These are phyloP conservation scores for Pisolithus microcarpus DNA, from an alignment of 768 basidiomycete genomes.

Conservation along the genomic window DNA sequence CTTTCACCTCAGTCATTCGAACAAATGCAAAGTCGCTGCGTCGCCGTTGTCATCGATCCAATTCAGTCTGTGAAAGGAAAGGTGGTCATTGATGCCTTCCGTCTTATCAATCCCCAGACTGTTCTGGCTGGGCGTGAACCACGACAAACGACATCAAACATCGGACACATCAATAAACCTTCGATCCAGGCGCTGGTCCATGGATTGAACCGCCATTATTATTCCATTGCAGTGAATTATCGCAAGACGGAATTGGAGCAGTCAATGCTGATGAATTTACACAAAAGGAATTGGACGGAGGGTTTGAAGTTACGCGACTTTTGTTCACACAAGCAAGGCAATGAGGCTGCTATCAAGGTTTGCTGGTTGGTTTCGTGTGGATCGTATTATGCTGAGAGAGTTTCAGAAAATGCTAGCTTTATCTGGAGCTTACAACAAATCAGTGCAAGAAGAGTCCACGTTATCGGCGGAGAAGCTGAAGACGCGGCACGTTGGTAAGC, in stretches of 20 bases:
- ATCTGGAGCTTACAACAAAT: slow-evolving; percentile 94
- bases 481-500: slow-evolving; percentile 95
- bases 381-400: slow-evolving; percentile 15
- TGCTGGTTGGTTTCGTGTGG: slow-evolving; percentile 18
- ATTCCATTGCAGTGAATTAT: slow-evolving; percentile 97
- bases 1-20: slow-evolving; percentile 75
- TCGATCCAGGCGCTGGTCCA: slow-evolving; percentile 98
- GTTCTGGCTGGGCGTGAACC: slow-evolving; percentile 91
- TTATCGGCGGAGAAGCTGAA: slow-evolving; percentile 88
- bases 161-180: slow-evolving; percentile 99
- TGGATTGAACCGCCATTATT: slow-evolving; percentile 96
- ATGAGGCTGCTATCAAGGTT: slow-evolving; percentile 95
- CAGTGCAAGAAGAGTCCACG: slow-evolving; percentile 97
- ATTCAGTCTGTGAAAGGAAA: slow-evolving; percentile 99
- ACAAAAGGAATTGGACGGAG: slow-evolving; percentile 99
- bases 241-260: slow-evolving; percentile 98
- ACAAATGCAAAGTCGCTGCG: slow-evolving; percentile 84
- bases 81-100: slow-evolving; percentile 98
- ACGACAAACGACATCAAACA: slow-evolving; percentile 95
- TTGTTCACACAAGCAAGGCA: slow-evolving; percentile 75
- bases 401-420: slow-evolving; percentile 73
- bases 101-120: slow-evolving; percentile 87
- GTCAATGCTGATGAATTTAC: slow-evolving; percentile 97
- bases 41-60: slow-evolving; percentile 96
- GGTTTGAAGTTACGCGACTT: slow-evolving; percentile 91